Percentiles rank a stretch among this genome's conserved stretches.
These are phyloP conservation scores for Zasmidium cellare DNA, from an alignment of 2,329 filamentous ascomycete genomes.

Conservation along the genomic window DNA sequence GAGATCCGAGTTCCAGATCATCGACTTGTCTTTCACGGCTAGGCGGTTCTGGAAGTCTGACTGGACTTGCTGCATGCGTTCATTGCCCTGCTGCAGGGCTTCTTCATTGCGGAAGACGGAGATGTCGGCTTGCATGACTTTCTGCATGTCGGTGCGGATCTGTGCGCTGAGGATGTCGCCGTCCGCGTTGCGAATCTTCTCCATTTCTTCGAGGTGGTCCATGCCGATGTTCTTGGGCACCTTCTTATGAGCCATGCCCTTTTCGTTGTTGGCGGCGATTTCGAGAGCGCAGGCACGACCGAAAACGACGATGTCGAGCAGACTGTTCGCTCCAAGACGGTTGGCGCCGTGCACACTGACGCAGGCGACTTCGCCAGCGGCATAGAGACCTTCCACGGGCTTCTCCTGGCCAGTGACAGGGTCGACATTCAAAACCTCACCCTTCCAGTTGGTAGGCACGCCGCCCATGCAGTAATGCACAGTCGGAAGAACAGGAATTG, in stretches of 20 bases:
- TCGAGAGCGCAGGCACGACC: constrained; percentile 48
- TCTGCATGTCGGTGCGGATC: constrained; percentile 46
- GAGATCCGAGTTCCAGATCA: constrained; percentile 54
- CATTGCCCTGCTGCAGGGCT: constrained; percentile 37
- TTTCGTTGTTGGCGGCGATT: constrained; percentile 42
- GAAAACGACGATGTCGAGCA: constrained; percentile 53
- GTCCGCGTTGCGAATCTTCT: constrained; percentile 38
- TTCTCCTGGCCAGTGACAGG: constrained; percentile 39
- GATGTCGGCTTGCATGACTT: constrained; percentile 48
- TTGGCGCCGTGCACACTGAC: constrained; percentile 53
- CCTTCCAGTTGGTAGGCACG: constrained; percentile 52
- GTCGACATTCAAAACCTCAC: constrained; percentile 47
- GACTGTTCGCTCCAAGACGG: constrained; percentile 49
- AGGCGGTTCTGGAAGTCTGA: constrained; percentile 38
- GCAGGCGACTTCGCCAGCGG: constrained; percentile 51
- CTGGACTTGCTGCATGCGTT: constrained; percentile 37
- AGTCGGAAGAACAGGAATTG: constrained; percentile 52
- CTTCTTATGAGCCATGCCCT: constrained; percentile 37
- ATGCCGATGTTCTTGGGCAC: constrained; percentile 36
- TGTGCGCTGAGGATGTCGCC: constrained; percentile 41
- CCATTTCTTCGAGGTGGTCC: constrained; percentile 32
- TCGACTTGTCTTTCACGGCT: constrained; percentile 41
- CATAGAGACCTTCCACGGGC: constrained; percentile 48
- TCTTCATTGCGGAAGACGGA: constrained; percentile 48
- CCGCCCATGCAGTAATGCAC: constrained; percentile 56